phyloP scores from a whole-genome alignment of 345 rosid species.

The Cardamine chenopodiifolia region DNA sequence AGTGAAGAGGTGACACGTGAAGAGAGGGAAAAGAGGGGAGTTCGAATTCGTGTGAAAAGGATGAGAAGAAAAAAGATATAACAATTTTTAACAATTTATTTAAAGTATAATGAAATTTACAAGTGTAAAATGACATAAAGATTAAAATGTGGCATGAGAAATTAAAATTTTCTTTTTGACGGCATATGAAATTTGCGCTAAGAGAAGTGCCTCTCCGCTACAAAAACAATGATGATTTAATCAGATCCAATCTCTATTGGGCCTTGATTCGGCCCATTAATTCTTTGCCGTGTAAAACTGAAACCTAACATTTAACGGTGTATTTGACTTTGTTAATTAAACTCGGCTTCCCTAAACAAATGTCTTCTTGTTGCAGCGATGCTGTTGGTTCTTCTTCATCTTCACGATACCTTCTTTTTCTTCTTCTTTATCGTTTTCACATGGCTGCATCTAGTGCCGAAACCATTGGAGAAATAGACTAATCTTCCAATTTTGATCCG shows the following conservation, averaged over 20 bases:
- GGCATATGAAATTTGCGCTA: no score
- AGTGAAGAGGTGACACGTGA: no score
- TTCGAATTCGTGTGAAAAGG: no score
- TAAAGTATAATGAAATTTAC: no score
- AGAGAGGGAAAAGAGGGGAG: no score
- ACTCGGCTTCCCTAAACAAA: not conserved
- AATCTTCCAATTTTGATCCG: not conserved
- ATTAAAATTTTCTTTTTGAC: no score
- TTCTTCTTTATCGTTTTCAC: not conserved
- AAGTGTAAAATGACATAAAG: no score
- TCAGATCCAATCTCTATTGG: not conserved
- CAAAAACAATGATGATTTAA: not conserved
- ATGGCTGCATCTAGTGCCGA: not conserved
- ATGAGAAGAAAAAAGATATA: no score
- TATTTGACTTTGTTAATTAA: not conserved
- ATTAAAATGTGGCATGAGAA: no score
- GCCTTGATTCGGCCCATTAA: conserved; percentile 1
- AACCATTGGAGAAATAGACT: not conserved
- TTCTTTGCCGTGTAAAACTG: not conserved
- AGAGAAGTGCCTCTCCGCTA: not conserved
- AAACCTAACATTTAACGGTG: conserved; percentile 41
- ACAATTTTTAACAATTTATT: no score
- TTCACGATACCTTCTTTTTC: not conserved
- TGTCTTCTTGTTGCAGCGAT: conserved; percentile 18
- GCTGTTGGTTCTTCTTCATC: conserved; percentile 22